Percentiles rank a stretch among this genome's conserved stretches.
Evolutionary conservation across 2,329 filamentous ascomycete genomes (phyloP).

Genomic region (Orbilia oligospora): DNA sequence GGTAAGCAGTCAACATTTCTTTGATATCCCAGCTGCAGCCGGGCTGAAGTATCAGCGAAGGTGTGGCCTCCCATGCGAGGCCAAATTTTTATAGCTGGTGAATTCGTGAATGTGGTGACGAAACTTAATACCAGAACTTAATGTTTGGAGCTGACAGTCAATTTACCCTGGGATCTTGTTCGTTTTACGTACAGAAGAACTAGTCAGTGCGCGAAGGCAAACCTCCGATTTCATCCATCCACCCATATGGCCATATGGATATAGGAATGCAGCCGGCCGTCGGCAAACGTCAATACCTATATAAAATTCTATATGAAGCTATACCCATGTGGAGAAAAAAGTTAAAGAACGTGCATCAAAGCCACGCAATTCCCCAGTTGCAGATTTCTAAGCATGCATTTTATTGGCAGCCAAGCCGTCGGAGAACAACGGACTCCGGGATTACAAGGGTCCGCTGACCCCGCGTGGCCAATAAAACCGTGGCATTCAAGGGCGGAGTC

Average conservation of each 20-base stretch:
- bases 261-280: constrained; percentile 31
- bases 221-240: constrained; percentile 17
- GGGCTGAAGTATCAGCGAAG: neutral
- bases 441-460: constrained; percentile 21
- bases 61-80: neutral
- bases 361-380: constrained; percentile 38
- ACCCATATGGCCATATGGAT: neutral
- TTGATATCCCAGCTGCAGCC: neutral
- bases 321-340: constrained; percentile 1
- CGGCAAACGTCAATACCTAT: constrained; percentile 25
- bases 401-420: constrained; percentile 24
- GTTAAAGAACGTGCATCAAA: constrained; percentile 11
- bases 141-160: neutral
- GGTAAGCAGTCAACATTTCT: neutral
- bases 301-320: neutral
- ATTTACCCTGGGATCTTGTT: neutral
- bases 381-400: constrained; percentile 48
- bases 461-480: constrained; percentile 29
- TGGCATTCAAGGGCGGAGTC: constrained; percentile 33
- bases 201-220: neutral
- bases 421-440: constrained; percentile 42
- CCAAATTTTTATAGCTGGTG: neutral
- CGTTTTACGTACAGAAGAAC: too few relatives aligned
- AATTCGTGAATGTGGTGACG: neutral
- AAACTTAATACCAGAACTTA: neutral